Percentiles rank a stretch among this genome's conserved stretches.
Evolutionary conservation across 2,329 filamentous ascomycete genomes (phyloP).

Genomic region (Trichoderma simmonsii): DNA sequence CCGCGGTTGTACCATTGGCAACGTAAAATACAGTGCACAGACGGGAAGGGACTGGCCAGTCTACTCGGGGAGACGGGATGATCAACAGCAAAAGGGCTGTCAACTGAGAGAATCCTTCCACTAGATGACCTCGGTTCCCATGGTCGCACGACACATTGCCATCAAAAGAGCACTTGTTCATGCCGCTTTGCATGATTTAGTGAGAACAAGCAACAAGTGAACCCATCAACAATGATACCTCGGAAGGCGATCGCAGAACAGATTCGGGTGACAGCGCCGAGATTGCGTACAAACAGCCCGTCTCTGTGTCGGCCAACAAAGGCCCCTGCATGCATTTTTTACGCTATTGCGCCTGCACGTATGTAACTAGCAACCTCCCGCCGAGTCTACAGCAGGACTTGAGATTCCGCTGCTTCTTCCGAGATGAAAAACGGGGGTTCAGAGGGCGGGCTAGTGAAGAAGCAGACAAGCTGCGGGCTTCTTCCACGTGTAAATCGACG

Average conservation of each 20-base stretch:
- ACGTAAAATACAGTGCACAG: neutral
- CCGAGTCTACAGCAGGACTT: neutral
- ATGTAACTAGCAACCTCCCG: neutral
- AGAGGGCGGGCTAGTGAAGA: neutral
- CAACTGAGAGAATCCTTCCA: neutral
- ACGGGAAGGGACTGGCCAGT: neutral
- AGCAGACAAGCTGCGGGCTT: neutral
- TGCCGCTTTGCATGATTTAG: neutral
- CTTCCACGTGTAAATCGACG: slow-evolving; percentile 3
- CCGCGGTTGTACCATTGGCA: neutral
- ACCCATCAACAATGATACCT: neutral
- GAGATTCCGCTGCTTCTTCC: neutral
- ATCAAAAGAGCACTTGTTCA: neutral
- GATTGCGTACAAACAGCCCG: neutral
- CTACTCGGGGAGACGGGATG: neutral
- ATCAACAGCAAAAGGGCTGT: neutral
- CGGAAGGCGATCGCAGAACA: neutral
- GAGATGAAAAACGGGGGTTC: neutral
- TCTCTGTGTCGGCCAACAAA: neutral
- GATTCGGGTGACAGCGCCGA: neutral
- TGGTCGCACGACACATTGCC: neutral
- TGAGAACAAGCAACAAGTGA: neutral
- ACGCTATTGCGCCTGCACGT: neutral
- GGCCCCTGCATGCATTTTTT: neutral
- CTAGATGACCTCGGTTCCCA: neutral